Evolutionary conservation across 2,329 filamentous ascomycete species (phyloP).

Genomic region (Pezicula carpinea): DNA sequence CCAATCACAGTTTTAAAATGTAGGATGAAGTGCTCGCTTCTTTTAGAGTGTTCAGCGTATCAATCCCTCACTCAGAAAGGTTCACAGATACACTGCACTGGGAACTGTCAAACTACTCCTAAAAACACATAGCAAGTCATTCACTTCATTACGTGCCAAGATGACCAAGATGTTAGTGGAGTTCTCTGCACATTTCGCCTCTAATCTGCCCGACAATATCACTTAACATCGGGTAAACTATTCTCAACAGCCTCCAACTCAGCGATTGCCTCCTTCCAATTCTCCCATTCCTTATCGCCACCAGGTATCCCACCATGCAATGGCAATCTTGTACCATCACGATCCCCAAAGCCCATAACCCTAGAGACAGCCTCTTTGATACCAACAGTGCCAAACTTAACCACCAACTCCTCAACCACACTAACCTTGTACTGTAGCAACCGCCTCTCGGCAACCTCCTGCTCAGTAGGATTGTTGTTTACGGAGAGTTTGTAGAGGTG

Average conservation of each 20-base stretch:
- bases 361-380: slow-evolving; percentile 61
- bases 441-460: slow-evolving; percentile 44
- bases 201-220: background rate
- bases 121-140: too few species aligned
- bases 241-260: slow-evolving; percentile 27
- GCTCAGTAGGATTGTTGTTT: slow-evolving; percentile 33
- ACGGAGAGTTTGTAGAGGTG: slow-evolving; percentile 46
- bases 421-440: slow-evolving; percentile 57
- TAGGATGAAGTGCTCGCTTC: too few species aligned
- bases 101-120: too few species aligned
- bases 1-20: too few species aligned
- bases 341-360: slow-evolving; percentile 53
- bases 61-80: too few species aligned
- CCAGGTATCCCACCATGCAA: slow-evolving; percentile 53
- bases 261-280: slow-evolving; percentile 34
- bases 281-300: slow-evolving; percentile 41
- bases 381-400: slow-evolving; percentile 54
- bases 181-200: too few species aligned
- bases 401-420: slow-evolving; percentile 57
- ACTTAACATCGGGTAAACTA: slow-evolving; percentile 3
- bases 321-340: slow-evolving; percentile 55
- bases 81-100: too few species aligned
- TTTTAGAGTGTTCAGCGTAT: too few species aligned
- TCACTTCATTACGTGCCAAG: too few species aligned
- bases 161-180: too few species aligned